Percentiles rank a stretch among this genome's conserved stretches.
Evolutionary conservation across 768 basidiomycete genomes (phyloP).

Genomic region (Austroboletus eburneus): DNA sequence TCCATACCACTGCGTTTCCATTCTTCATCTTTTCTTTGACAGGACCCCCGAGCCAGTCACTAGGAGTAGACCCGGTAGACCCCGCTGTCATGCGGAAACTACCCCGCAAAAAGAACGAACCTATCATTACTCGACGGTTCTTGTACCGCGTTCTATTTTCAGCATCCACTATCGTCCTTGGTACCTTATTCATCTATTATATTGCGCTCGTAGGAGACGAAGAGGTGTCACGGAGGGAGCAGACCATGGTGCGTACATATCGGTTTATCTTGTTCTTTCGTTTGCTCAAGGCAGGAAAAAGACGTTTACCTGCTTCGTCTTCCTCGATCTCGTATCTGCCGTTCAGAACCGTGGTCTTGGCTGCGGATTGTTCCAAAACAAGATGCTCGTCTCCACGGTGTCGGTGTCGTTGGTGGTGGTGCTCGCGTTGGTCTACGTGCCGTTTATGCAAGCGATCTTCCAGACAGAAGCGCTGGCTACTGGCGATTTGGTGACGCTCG

Average conservation of each 20-base stretch:
- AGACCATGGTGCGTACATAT: constrained; percentile 79
- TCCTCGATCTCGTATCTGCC: constrained; percentile 94
- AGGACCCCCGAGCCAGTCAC: constrained; percentile 93
- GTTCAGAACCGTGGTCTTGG: constrained; percentile 90
- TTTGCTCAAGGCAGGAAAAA: constrained; percentile 26
- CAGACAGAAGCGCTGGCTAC: constrained; percentile 79
- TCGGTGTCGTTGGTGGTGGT: constrained; percentile 82
- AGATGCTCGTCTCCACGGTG: constrained; percentile 86
- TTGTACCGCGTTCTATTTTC: constrained; percentile 86
- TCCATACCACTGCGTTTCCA: background rate
- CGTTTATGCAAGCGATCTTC: constrained; percentile 88
- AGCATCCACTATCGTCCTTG: constrained; percentile 85
- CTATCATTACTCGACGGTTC: constrained; percentile 74
- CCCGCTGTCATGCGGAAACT: constrained; percentile 89
- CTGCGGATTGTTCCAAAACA: constrained; percentile 79
- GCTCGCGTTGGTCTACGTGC: constrained; percentile 84
- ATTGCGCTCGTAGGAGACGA: constrained; percentile 76
- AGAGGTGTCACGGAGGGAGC: constrained; percentile 78
- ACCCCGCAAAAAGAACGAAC: constrained; percentile 88
- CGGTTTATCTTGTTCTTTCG: background rate
- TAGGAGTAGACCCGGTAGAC: constrained; percentile 96
- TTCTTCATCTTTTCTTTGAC: constrained; percentile 3
- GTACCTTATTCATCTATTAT: constrained; percentile 83
- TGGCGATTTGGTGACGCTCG: constrained; percentile 65
- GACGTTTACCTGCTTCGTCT: constrained; percentile 97